Evolutionary conservation across 2,329 filamentous ascomycete species (phyloP), one percentile per base, ranked within the genome.

Genomic region (Colletotrichum paranaense): DNA sequence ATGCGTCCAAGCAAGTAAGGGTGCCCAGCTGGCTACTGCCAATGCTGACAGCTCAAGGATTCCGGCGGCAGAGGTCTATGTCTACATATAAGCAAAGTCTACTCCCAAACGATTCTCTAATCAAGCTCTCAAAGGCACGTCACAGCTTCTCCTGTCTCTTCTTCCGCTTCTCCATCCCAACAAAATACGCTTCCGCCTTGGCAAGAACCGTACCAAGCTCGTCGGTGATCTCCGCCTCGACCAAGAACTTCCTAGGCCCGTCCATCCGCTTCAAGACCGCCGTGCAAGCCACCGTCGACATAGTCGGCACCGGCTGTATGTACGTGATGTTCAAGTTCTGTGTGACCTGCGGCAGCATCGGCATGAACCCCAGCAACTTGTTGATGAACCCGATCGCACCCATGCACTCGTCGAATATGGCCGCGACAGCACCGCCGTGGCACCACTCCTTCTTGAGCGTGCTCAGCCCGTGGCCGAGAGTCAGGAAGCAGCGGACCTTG

Each of bases 401-500:
- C 5, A 35, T n/a, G 14, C 56, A 67, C 65, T 62, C 28, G 46
- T 67, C 56, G 2, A 67, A 38, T 6, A 67, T 38, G 22, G 65
- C 14, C 26, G 65, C 42, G 9, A 67, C 30, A 14, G 35, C 28
- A n/a, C 65, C 56, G 11, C 66, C 66, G 8, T 68, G 57, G 3
- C 32, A 11, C 49, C 46, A 38, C 2, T 62, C 24, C 3, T 62
- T 42, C 14, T 46, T 62, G 3, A 56, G 4, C 5, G 58, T 68
- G 49, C 66, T 62, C 1, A 68, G 4, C 3, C 42, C 42, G 30
- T 67, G 56, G 11, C 30, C 0, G 1, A 62, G 58, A 2, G 49
- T 56, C 22, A 62, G 22, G 46, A 68, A 68, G 32, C 53, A 68
- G 30, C 58, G 66, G 22, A 35, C 35, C 16, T 46, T 46, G 11